Evolutionary conservation across 179 eudicot genomes (phyloP), one percentile per base, ranked within the genome.

Genomic region (Drosera spatulata): DNA sequence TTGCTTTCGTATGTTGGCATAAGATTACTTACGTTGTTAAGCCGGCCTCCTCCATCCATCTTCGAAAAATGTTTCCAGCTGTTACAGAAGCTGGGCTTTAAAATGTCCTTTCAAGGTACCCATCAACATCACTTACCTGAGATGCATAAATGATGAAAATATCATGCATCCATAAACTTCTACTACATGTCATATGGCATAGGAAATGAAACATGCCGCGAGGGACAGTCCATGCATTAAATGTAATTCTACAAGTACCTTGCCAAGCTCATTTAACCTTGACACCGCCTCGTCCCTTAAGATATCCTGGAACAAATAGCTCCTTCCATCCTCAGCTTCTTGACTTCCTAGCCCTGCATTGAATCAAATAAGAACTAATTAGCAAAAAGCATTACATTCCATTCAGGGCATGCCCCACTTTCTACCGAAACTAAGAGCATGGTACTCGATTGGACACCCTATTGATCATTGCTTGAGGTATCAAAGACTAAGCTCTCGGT

Each of bases 11-110:
- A 56, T 9, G 39, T 52, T 22, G 42, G 38, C 45, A 33, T 38
- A 44, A 53, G 61, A 62, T 5, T 65, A 51, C 95, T 76, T 71
- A 93, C 99, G 96, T 93, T 47, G 59, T 73, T 77, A 93, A 84
- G 61, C 99, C 96, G 61, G 95, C 86, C 64, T 93, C 96, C 65
- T 84, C 93, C 99, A 93, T 93, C 99, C 99, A 93, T 66, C 14
- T 60, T 62, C 87, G 80, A 58, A 93, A 78, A 56, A 79, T 69
- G 65, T 77, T 77, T 63, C 77, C 87, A 4, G 96, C 95, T 69
- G 75, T 66, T 43, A 89, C 50, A 55, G 96, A 84, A 65, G 96
- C 96, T 15, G 95, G 85, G 72, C 96, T 89, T 71, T 84, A 73
- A 80, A 82, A 93, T 39, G 96, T 93, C 79, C 99, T 82, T 79